Percentiles rank a stretch among this genome's conserved stretches.
Evolutionary conservation across 2,329 filamentous ascomycete species (phyloP).

Genomic region (Diplodia mutila): DNA sequence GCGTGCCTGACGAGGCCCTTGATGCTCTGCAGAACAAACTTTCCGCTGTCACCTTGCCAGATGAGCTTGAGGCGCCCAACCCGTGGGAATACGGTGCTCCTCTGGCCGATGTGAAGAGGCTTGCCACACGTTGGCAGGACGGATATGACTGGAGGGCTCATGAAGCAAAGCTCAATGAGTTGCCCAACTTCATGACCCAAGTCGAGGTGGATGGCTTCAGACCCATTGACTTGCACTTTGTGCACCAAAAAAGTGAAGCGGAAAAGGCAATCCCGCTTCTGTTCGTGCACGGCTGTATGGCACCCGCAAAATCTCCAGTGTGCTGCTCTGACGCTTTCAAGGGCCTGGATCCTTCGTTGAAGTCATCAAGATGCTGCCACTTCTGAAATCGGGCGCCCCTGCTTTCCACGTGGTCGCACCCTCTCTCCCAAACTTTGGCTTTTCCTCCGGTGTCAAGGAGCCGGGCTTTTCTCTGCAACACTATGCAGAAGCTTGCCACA

Average conservation of each 20-base stretch:
- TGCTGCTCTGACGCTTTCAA: constrained; percentile 29
- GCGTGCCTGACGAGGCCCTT: constrained; percentile 57
- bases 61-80: constrained; percentile 51
- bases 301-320: neutral
- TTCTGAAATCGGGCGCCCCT: constrained; percentile 48
- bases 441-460: constrained; percentile 55
- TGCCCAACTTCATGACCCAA: constrained; percentile 62
- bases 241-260: constrained; percentile 60
- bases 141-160: constrained; percentile 64
- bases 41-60: constrained; percentile 57
- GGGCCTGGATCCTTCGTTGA: constrained; percentile 72
- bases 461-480: constrained; percentile 62
- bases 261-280: constrained; percentile 64
- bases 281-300: constrained; percentile 67
- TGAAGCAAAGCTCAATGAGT: constrained; percentile 62
- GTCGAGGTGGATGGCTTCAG: constrained; percentile 63
- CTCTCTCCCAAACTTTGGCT: constrained; percentile 61
- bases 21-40: constrained; percentile 62
- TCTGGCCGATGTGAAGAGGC: constrained; percentile 61
- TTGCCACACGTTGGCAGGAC: constrained; percentile 61
- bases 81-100: constrained; percentile 65
- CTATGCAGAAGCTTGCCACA: constrained; percentile 67
- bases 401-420: constrained; percentile 59
- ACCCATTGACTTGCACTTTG: constrained; percentile 64
- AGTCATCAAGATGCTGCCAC: constrained; percentile 62